A percentile compares a stretch with the other conserved stretches of the same genome.
Conservation (phyloP, 176 grass and related monocot genomes). For the Stipa capillata region DNA sequence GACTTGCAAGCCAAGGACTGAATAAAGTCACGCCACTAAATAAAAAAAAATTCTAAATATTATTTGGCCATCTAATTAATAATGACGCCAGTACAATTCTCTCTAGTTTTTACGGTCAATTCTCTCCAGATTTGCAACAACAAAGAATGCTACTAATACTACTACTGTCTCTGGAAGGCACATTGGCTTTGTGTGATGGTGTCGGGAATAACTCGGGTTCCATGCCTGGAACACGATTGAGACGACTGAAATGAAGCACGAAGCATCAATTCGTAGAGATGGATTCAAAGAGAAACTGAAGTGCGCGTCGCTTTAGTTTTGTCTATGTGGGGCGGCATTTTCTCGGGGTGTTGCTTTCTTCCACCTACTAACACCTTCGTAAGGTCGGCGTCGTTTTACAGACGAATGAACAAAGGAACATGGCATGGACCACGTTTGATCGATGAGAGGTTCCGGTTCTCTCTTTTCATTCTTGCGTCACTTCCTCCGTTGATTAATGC, state of each 20-base stretch:
- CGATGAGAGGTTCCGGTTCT: neutral
- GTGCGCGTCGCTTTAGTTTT: constrained; percentile 9
- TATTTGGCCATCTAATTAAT: neutral
- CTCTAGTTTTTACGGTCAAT: too few species aligned
- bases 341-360: constrained; percentile 17
- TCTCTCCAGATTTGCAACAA: too few species aligned
- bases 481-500: too few species aligned
- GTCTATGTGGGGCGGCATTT: neutral
- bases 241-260: neutral
- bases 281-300: neutral
- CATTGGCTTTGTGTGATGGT: neutral
- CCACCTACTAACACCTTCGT: constrained; percentile 12
- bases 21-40: neutral
- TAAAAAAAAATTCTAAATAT: neutral
- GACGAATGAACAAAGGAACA: neutral
- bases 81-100: neutral
- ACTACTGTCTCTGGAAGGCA: too few species aligned
- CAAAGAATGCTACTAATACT: too few species aligned
- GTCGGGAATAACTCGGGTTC: constrained; percentile 14
- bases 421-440: neutral
- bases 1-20: constrained; percentile 26
- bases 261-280: neutral
- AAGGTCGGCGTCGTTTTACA: neutral
- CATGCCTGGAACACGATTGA: constrained; percentile 21
- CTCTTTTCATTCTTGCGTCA: too few species aligned